phyloP scores from a whole-genome alignment of 768 basidiomycete genomes.

The Podaxis sp. region DNA sequence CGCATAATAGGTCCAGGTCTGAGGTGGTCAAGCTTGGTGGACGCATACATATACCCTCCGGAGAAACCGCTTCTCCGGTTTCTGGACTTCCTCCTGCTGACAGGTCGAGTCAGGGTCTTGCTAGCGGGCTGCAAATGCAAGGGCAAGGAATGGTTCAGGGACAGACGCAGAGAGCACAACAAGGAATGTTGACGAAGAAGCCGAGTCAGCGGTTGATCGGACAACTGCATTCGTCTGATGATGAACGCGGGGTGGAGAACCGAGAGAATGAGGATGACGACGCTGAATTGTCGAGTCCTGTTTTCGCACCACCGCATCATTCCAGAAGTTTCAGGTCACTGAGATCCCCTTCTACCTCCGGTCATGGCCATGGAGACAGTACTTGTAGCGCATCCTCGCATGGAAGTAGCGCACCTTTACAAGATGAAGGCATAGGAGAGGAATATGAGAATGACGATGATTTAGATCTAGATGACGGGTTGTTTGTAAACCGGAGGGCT shows the following conservation, averaged over 20 bases:
- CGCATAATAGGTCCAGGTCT: neutral
- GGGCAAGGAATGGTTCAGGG: neutral
- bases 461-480: conserved; percentile 12
- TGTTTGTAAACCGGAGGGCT: conserved; percentile 3
- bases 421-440: neutral
- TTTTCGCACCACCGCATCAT: conserved; percentile 1
- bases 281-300: conserved; percentile 3
- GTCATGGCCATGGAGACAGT: neutral
- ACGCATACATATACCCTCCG: neutral
- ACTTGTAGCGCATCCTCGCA: neutral
- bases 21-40: neutral
- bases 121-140: too few relatives aligned
- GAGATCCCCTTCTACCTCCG: neutral
- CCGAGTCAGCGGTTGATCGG: conserved; percentile 5
- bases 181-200: neutral
- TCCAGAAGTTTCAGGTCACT: neutral
- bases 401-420: neutral
- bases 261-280: conserved; percentile 1
- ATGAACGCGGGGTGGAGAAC: neutral
- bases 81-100: neutral
- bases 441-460: conserved; percentile 14
- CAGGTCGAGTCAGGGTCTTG: neutral
- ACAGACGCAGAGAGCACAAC: neutral
- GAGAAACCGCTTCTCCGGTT: neutral
- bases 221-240: conserved; percentile 12